Evolutionary conservation across 1,139 yeast species (phyloP).

Genomic region (Lipomyces yarrowii): DNA sequence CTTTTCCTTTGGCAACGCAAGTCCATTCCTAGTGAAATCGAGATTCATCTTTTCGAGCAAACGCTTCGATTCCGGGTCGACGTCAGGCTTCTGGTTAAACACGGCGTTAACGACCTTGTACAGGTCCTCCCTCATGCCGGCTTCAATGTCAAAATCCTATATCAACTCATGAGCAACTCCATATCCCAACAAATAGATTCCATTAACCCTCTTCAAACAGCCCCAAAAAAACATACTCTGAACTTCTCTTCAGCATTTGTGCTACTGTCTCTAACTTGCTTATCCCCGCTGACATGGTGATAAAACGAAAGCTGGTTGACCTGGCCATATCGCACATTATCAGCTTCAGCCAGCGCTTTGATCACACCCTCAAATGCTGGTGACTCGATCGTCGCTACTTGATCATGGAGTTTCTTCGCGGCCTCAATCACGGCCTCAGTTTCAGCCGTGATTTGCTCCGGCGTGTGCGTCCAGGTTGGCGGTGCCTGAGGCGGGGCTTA

Average conservation of each 20-base stretch:
- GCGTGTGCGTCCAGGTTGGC: constrained; percentile 65
- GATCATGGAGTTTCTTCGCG: constrained; percentile 55
- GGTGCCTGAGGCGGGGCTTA: constrained; percentile 49
- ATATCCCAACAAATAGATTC: not conserved
- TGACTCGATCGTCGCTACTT: constrained; percentile 50
- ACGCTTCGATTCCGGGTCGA: constrained; percentile 60
- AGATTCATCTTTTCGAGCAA: constrained; percentile 59
- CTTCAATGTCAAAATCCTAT: constrained; percentile 61
- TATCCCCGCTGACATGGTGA: constrained; percentile 66
- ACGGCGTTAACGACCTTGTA: constrained; percentile 60
- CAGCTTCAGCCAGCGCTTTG: constrained; percentile 53
- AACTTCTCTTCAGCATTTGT: constrained; percentile 61
- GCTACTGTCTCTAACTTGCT: constrained; percentile 70
- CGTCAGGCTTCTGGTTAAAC: constrained; percentile 41
- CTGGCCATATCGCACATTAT: constrained; percentile 51
- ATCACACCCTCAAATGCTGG: constrained; percentile 63
- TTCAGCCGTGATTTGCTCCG: constrained; percentile 51
- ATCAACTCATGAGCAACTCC: not conserved
- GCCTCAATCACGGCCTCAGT: constrained; percentile 53
- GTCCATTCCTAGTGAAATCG: constrained; percentile 66
- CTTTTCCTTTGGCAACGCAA: constrained; percentile 58
- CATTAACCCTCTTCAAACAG: not conserved
- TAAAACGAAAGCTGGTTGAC: constrained; percentile 61
- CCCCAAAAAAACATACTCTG: constrained; percentile 6
- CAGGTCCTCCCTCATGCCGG: constrained; percentile 68